Percentiles rank a stretch among this genome's conserved stretches.
Evolutionary conservation across 306 rosid species (phyloP).

Genomic region (Coriaria nepalensis): DNA sequence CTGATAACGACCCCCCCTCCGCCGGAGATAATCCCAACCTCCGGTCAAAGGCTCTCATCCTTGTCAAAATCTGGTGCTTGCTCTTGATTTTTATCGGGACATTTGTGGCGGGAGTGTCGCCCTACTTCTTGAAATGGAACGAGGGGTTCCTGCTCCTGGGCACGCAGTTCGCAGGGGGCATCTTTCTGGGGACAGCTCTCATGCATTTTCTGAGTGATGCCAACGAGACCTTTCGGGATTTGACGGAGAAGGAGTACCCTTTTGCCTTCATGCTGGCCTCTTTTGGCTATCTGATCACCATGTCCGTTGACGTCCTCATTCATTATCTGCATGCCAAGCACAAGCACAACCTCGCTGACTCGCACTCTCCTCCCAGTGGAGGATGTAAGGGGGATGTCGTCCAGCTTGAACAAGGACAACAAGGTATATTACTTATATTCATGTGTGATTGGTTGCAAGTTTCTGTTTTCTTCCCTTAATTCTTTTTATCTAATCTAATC

Average conservation of each 20-base stretch:
- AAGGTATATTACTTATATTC: not conserved
- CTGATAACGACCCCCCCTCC: not conserved
- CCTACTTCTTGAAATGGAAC: conserved; percentile 53
- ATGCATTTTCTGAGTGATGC: conserved; percentile 77
- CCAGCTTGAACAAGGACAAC: conserved; percentile 15
- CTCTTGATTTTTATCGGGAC: conserved; percentile 43
- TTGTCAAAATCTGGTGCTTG: conserved; percentile 47
- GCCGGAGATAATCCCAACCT: conserved; percentile 9
- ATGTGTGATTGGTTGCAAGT: not conserved
- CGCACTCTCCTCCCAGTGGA: not conserved
- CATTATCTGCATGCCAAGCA: conserved; percentile 25
- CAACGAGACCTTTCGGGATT: conserved; percentile 35
- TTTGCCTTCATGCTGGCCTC: conserved; percentile 67
- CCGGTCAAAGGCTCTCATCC: conserved; percentile 32
- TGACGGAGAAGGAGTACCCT: conserved; percentile 44
- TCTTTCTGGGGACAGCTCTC: conserved; percentile 65
- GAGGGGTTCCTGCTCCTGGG: conserved; percentile 56
- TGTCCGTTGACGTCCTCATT: conserved; percentile 49
- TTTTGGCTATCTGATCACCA: conserved; percentile 46
- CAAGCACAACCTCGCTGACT: too few relatives aligned
- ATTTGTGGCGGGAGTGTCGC: conserved; percentile 46
- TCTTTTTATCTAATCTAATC: too few relatives aligned
- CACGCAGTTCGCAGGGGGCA: conserved; percentile 71
- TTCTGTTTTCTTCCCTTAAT: too few relatives aligned
- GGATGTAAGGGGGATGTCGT: conserved; percentile 18